Base-by-base conservation (phyloP, 2,329 filamentous ascomycete genomes). In the Aureobasidium vineae region DNA sequence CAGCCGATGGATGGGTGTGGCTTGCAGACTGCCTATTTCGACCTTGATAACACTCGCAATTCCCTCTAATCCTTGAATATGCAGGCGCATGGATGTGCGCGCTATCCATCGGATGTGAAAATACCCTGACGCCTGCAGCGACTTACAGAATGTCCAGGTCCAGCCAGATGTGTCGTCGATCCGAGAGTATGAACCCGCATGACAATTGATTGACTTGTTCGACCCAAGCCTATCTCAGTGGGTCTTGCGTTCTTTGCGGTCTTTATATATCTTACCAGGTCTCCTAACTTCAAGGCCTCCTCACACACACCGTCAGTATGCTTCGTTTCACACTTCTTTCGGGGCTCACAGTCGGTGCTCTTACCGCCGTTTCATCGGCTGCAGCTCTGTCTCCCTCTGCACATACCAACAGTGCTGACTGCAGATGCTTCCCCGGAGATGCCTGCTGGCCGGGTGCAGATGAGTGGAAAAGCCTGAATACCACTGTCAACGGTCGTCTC, bases 401-500 rank as follows among this genome's bases (percentile, higher is more conserved):
- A 41, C 16, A n/a, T 56, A 41, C 28, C 33, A 23, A 47, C 41
- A 33, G 40, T 40, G 10, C 41, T 52, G 26, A 56, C 56, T 53
- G 61, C 54, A 63, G 56, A 66, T 54, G 50, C 38, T 63, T 82
- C 45, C 85, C 85, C 0, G 81, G 80, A 19, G 83, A 87, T 66
- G n/a, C 69, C 0, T 81, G 79, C 71, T 89, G 86, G 85, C 86
- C 86, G 0, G 74, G 75, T 0, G 26, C 69, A 0, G 53, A 70
- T 1, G 73, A 75, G 5, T 88, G 86, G 85, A 70, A 75, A 7
- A 65, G 71, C 0, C 79, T 88, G 61, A 86, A 88, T 70, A 64
- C 72, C 16, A 81, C 84, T 0, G 75, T 87, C 2, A 75, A 77
- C 26, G 84, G 83, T 0, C 77, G 75, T 5, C 75, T 88, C 33